Base-by-base conservation (phyloP, 1,284 basidiomycete genomes). In the Quambalaria eucalypti region DNA sequence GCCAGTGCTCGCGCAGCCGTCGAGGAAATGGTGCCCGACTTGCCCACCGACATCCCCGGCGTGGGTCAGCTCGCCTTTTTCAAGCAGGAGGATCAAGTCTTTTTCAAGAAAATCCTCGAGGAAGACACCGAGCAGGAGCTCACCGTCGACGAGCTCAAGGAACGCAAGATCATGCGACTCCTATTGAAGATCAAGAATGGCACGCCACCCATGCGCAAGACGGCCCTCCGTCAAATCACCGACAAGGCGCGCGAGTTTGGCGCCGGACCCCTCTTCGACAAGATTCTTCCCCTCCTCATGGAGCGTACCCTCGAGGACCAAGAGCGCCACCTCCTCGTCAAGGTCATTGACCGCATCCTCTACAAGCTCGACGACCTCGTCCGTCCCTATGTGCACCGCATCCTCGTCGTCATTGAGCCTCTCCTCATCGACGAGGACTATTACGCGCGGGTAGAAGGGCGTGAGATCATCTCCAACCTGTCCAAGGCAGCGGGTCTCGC, bases 341-440 rank as follows among this genome's bases (percentile, higher is more conserved):
- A 99, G 79, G 95, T 98, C 77, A 98, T 99, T 66, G 95, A 98
- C 77, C 88, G 95, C 62, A 88, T 99, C 6, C 81, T 99, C 12
- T 98, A 98, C 85, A 98, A 98, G 77, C 86, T 99, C 50, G 95
- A 99, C 72, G 93, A 99, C 73, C 86, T 98, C 48, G 95, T 99
- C 50, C 87, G 93, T 36, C 95, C 95, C 1, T 98, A 99, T 71
- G 92, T 98, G 2, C 95, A 98, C 82, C 97, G 97, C 79, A 99
- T 98, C 64, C 84, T 99, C 28, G 95, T 98, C 71, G 95, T 98
- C 77, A 98, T 99, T 69, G 95, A 99, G 79, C 95, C 95, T 0
- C 82, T 99, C 4, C 84, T 99, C 66, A 98, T 98, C 71, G 95
- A 99, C 77, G 93, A 98, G 77, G 95, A 98, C 77, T 98, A 98